Conservation (phyloP, 768 basidiomycete species). For the Pleurotus tuber-regium region DNA sequence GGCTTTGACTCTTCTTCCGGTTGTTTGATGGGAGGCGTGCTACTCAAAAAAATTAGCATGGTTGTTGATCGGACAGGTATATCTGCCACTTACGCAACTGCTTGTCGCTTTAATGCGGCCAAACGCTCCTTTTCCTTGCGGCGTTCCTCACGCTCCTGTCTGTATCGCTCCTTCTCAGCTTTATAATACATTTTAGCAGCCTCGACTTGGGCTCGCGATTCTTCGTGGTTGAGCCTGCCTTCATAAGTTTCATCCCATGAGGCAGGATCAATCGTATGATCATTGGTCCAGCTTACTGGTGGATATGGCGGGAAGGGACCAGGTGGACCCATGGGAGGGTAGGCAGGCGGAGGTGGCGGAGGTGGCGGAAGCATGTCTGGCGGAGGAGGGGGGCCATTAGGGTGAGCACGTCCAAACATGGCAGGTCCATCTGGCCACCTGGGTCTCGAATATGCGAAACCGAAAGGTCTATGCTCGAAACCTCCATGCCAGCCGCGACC, state of each 20-base stretch:
- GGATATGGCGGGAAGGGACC: slow-evolving; percentile 10
- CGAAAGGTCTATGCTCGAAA: background rate
- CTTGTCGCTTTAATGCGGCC: background rate
- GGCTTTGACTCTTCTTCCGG: slow-evolving; percentile 7
- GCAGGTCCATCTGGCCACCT: background rate
- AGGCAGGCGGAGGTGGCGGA: slow-evolving; percentile 10
- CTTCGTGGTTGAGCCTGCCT: slow-evolving; percentile 29
- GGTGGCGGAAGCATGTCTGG: slow-evolving; percentile 16
- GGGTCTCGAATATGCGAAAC: slow-evolving; percentile 1
- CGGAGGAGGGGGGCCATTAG: too few species aligned
- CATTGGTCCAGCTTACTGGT: background rate
- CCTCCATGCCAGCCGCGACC: slow-evolving; percentile 10
- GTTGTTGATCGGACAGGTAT: background rate
- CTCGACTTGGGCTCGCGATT: slow-evolving; percentile 51
- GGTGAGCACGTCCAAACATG: background rate
- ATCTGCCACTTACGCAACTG: background rate
- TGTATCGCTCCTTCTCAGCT: slow-evolving; percentile 67
- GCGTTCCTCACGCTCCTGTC: slow-evolving; percentile 52
- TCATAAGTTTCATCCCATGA: background rate
- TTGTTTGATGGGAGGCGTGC: background rate
- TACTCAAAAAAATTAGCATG: background rate
- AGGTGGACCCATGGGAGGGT: slow-evolving; percentile 2
- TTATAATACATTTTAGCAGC: slow-evolving; percentile 67
- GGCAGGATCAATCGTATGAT: slow-evolving; percentile 18
- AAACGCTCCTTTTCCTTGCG: slow-evolving; percentile 32